Conservation (phyloP, 2,329 filamentous ascomycete genomes). For the Xylariaceae sp. region DNA sequence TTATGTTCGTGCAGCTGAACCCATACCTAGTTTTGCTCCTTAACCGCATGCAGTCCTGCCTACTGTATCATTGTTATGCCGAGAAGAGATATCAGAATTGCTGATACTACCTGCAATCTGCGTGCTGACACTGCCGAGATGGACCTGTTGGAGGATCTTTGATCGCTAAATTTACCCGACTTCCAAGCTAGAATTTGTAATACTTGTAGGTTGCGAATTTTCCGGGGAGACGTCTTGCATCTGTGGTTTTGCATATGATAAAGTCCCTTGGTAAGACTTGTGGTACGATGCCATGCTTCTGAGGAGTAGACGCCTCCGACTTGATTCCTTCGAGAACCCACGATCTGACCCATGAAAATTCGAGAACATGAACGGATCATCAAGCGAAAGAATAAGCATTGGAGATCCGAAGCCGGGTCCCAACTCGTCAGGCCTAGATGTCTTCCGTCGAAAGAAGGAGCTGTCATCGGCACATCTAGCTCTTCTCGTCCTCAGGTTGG, state of each 20-base stretch:
- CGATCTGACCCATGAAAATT: background rate
- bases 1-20: background rate
- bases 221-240: background rate
- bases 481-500: conserved; percentile 24
- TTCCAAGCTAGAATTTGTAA: too few species aligned
- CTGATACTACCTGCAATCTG: too few species aligned
- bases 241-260: background rate
- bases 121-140: background rate
- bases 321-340: background rate
- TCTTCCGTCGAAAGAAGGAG: conserved; percentile 14
- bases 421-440: conserved; percentile 5
- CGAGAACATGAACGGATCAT: conserved; percentile 10
- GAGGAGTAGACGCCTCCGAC: conserved; percentile 2
- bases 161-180: too few species aligned
- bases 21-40: background rate
- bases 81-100: too few species aligned
- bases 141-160: background rate
- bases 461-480: conserved; percentile 21
- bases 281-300: conserved; percentile 6
- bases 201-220: background rate
- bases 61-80: too few species aligned
- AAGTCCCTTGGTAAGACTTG: conserved; percentile 3
- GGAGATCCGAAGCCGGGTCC: conserved; percentile 1
- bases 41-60: background rate
- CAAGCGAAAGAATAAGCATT: background rate